Conservation (phyloP, 805 yeast species). For the Candida dendrica region DNA sequence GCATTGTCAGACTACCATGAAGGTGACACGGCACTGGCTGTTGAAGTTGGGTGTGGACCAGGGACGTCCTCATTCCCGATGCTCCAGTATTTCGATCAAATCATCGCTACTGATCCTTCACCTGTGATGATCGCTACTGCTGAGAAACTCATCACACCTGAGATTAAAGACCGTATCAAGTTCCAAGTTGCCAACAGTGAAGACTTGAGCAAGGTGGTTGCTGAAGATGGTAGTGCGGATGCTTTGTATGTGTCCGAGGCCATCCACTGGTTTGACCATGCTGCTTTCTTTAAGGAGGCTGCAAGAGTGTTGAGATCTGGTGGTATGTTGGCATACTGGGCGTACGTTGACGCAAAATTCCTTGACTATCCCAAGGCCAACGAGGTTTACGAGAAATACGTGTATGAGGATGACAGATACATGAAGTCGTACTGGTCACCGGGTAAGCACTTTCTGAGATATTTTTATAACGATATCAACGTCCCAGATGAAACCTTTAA, state of each 20-base stretch:
- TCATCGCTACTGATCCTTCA: conserved; percentile 55
- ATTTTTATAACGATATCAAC: conserved; percentile 34
- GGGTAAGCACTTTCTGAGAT: conserved; percentile 46
- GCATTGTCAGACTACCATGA: conserved; percentile 35
- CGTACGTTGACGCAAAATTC: conserved; percentile 63
- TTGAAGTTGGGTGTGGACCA: conserved; percentile 70
- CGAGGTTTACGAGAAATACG: conserved; percentile 45
- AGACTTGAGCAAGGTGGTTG: conserved; percentile 13
- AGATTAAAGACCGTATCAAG: conserved; percentile 14
- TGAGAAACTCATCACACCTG: conserved; percentile 10
- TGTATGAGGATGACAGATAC: conserved; percentile 36
- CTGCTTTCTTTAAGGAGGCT: conserved; percentile 41
- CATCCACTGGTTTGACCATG: conserved; percentile 67
- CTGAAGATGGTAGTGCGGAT: conserved; percentile 35
- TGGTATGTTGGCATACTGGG: conserved; percentile 69
- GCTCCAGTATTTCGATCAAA: conserved; percentile 32
- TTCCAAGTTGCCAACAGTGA: conserved; percentile 20
- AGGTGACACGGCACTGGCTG: conserved; percentile 24
- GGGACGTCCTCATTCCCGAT: conserved; percentile 56
- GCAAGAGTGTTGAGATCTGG: conserved; percentile 40
- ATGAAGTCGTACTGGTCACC: conserved; percentile 71
- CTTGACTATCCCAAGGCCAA: conserved; percentile 47
- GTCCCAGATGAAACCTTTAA: conserved; percentile 37
- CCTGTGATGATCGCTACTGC: conserved; percentile 43
- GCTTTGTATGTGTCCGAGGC: conserved; percentile 64